These are phyloP conservation scores for Geosmithia flava DNA, from an alignment of 2,329 filamentous ascomycete species.

Conservation along the genomic window DNA sequence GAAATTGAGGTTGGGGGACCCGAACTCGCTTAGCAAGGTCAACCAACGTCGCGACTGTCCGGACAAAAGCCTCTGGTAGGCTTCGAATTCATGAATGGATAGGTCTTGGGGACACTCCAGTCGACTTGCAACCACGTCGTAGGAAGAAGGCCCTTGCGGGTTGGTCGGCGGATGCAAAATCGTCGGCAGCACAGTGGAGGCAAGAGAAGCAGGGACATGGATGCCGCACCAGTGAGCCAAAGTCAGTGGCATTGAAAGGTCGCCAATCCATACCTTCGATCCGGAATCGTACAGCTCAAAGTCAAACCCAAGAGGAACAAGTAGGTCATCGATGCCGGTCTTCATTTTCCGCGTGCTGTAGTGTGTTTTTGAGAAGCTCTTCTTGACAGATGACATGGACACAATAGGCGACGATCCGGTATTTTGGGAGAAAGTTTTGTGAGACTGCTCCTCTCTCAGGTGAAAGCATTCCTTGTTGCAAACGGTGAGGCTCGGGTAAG, in stretches of 20 bases:
- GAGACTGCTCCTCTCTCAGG: too few relatives aligned
- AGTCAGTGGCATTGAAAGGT: background rate
- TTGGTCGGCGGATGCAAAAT: background rate
- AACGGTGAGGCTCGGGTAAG: background rate
- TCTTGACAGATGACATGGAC: too few relatives aligned
- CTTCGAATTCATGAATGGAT: constrained; percentile 37
- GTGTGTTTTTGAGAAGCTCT: too few relatives aligned
- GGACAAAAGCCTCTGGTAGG: constrained; percentile 30
- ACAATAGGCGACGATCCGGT: too few relatives aligned
- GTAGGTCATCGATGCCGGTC: background rate
- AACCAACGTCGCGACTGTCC: constrained; percentile 38
- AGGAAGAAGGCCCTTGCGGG: constrained; percentile 21
- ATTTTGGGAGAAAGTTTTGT: too few relatives aligned
- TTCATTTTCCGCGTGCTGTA: too few relatives aligned
- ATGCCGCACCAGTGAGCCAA: background rate
- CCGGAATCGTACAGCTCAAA: background rate
- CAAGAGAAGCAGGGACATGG: background rate
- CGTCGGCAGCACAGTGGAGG: background rate
- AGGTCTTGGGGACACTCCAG: constrained; percentile 31
- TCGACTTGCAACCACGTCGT: constrained; percentile 34
- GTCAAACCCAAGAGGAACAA: background rate
- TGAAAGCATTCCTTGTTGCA: too few relatives aligned
- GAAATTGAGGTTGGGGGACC: constrained; percentile 31
- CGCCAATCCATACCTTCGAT: background rate
- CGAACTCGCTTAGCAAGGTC: constrained; percentile 39